Conservation (phyloP, 805 yeast genomes). For the Scheffersomyces spartinae region DNA sequence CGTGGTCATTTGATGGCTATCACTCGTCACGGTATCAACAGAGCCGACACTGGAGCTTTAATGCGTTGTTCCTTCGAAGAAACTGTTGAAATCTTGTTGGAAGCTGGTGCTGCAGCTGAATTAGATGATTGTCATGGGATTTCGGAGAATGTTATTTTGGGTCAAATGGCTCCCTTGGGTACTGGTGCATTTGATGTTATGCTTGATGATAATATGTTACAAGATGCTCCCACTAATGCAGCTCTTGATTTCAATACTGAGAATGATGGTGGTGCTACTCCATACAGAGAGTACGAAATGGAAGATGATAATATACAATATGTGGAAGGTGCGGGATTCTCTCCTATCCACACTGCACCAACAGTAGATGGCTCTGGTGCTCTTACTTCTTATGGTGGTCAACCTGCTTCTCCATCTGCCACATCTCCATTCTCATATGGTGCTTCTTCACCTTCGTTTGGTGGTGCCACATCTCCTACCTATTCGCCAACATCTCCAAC, state of each 20-base stretch:
- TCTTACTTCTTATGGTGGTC: conserved; percentile 80
- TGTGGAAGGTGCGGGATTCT: conserved; percentile 56
- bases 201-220: conserved; percentile 82
- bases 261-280: conserved; percentile 79
- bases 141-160: conserved; percentile 93
- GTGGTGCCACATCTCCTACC: conserved; percentile 37
- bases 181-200: conserved; percentile 96
- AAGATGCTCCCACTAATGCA: conserved; percentile 45
- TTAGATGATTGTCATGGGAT: conserved; percentile 98
- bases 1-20: conserved; percentile 98
- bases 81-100: conserved; percentile 93
- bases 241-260: conserved; percentile 29
- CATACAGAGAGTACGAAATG: conserved; percentile 57
- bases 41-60: conserved; percentile 97
- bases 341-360: conserved; percentile 86
- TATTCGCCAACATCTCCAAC: conserved; percentile 41
- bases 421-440: conserved; percentile 48
- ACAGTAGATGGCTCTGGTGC: conserved; percentile 71
- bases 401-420: conserved; percentile 35
- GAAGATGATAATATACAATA: conserved; percentile 55
- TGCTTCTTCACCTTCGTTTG: conserved; percentile 38
- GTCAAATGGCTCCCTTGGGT: conserved; percentile 98
- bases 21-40: conserved; percentile 98
- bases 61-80: conserved; percentile 99
- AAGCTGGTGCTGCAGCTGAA: conserved; percentile 98